phyloP scores from a whole-genome alignment of 164 flowering plant genomes.

The Litsea cubeba region DNA sequence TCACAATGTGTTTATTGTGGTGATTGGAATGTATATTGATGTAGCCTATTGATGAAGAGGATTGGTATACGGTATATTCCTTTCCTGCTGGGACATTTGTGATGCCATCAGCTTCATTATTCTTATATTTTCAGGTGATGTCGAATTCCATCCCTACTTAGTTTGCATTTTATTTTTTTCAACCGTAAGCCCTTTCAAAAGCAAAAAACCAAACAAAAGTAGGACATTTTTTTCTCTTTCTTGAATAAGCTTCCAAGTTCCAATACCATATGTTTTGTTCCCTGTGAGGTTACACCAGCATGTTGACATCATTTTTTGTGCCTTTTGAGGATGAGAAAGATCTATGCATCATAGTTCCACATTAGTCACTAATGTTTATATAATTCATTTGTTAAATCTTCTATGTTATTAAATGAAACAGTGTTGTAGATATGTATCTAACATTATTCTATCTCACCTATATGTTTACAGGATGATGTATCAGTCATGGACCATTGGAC shows the following conservation, averaged over 20 bases:
- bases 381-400: not conserved
- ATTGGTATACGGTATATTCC: constrained; percentile 9
- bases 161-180: too few species aligned
- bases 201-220: too few species aligned
- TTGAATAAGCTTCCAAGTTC: too few species aligned
- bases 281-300: too few species aligned
- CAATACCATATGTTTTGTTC: too few species aligned
- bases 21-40: not conserved
- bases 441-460: not conserved
- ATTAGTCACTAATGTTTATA: not conserved
- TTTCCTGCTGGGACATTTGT: constrained; percentile 4
- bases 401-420: not conserved
- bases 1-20: not conserved
- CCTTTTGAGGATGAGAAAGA: not conserved
- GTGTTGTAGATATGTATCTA: not conserved
- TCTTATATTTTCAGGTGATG: constrained; percentile 16
- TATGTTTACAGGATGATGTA: constrained; percentile 17
- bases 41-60: constrained; percentile 18
- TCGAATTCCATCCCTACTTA: too few species aligned
- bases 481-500: constrained; percentile 23
- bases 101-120: not conserved
- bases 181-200: too few species aligned
- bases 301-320: too few species aligned
- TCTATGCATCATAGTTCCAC: not conserved
- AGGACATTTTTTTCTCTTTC: too few species aligned